Percentiles rank a stretch among this genome's conserved stretches.
Evolutionary conservation across 805 yeast genomes (phyloP).

Genomic region (Tetrapisispora arboricola): DNA sequence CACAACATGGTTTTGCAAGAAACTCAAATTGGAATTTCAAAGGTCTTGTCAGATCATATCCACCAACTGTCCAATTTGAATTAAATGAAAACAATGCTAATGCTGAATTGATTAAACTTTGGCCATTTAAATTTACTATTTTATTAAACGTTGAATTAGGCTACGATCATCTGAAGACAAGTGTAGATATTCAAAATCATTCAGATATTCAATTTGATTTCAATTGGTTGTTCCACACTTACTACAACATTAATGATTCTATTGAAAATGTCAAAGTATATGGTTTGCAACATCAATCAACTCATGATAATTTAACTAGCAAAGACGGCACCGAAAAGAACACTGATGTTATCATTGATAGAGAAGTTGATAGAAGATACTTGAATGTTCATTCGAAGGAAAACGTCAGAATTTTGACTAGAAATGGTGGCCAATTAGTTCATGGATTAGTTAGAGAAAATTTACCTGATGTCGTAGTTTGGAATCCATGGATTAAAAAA

Average conservation of each 20-base stretch:
- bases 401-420: conserved; percentile 51
- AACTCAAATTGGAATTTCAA: conserved; percentile 82
- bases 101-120: conserved; percentile 48
- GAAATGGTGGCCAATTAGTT: conserved; percentile 56
- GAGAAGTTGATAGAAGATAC: conserved; percentile 80
- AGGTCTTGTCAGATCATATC: conserved; percentile 61
- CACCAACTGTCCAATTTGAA: conserved; percentile 79
- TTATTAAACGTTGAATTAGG: conserved; percentile 53
- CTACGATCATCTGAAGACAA: conserved; percentile 47
- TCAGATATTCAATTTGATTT: conserved; percentile 58
- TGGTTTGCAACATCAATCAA: conserved; percentile 59
- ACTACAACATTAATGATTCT: conserved; percentile 55
- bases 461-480: conserved; percentile 64
- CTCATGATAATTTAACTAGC: conserved; percentile 63
- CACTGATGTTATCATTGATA: conserved; percentile 57
- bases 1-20: conserved; percentile 95
- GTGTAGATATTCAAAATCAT: conserved; percentile 63
- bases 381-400: conserved; percentile 43
- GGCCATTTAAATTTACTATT: conserved; percentile 62
- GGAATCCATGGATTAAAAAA: conserved; percentile 92
- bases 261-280: conserved; percentile 63
- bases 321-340: conserved; percentile 53
- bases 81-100: conserved; percentile 75
- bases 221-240: conserved; percentile 91
- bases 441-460: conserved; percentile 54